Base-by-base conservation (phyloP, 2,329 filamentous ascomycete species). In the Botryotinia convoluta region DNA sequence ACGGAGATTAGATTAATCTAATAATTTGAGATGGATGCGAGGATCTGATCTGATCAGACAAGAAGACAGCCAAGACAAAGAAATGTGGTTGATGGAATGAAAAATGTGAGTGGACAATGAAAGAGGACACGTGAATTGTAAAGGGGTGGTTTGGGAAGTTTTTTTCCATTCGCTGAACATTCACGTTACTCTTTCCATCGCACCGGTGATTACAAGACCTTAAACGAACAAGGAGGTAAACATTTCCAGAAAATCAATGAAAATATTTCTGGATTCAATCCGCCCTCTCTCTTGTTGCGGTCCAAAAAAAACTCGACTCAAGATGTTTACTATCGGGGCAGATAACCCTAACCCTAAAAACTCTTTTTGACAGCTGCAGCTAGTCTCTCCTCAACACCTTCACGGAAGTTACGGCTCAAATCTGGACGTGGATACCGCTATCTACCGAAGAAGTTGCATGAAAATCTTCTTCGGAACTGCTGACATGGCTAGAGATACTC, bases 31-130 rank as follows among this genome's bases (percentile, higher is more conserved):
- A n/a, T 57, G 60, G 39, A 48, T 64, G n/a, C 7, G 29, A 48
- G 35, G 29, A 48, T 29, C n/a, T 64, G 42, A 64, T 64, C 42
- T 65, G 62, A 65, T 65, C 32, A 63, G 61, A 48, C 44, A 6
- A 61, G 35, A n/a, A 3, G 35, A 35, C 37, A 37, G 37, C 5
- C 9, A 22, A 62, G 26, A 62, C 10, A 42, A 62, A 18, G 60
- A n/a, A n/a, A 18, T 61, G 9, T 8, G n/a, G n/a, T 29, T 57
- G 32, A 20, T 32, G 32, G 32, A 10, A 37, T 61, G 20, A 22
- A 37, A 9, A 61, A 37, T 26, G 10, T 37, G 20, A 26, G 18
- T 61, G 32, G 22, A 14, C 14, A 60, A 61, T n/a, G 2, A 26
- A 14, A n/a, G 9, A 14, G 0, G 32, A 3, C 59, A 61, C 59